Conservation (phyloP, 2,329 filamentous ascomycete species). For the Niveomyces coronatus region DNA sequence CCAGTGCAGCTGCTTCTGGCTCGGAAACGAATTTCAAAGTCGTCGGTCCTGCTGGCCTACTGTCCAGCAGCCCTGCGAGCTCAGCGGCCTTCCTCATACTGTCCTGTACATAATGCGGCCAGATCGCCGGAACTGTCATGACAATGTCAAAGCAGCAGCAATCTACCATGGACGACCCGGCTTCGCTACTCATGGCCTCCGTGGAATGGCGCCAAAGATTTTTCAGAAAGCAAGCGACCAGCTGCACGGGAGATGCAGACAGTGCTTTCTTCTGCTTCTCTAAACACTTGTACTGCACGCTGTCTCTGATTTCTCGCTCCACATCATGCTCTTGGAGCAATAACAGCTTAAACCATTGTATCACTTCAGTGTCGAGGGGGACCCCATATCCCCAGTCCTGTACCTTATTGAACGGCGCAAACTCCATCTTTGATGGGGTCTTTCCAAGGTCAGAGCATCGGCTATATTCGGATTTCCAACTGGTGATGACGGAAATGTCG, state of each 20-base stretch:
- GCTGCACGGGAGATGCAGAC: slow-evolving; percentile 15
- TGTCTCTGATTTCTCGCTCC: slow-evolving; percentile 12
- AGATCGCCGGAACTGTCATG: slow-evolving; percentile 35
- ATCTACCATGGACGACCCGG: slow-evolving; percentile 15
- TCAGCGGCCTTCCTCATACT: slow-evolving; percentile 27
- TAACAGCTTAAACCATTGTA: slow-evolving; percentile 33
- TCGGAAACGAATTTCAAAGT: slow-evolving; percentile 28
- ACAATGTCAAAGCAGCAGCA: slow-evolving; percentile 24
- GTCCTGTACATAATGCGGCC: slow-evolving; percentile 27
- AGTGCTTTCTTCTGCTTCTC: slow-evolving; percentile 4
- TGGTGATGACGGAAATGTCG: slow-evolving; percentile 20
- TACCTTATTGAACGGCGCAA: rapidly evolving
- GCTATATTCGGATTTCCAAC: slow-evolving; percentile 17
- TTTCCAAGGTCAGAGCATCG: slow-evolving; percentile 23
- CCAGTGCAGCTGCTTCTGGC: slow-evolving; percentile 35
- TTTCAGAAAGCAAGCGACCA: slow-evolving; percentile 23
- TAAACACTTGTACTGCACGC: slow-evolving; percentile 13
- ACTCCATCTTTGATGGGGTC: slow-evolving; percentile 19
- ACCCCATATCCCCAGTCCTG: slow-evolving; percentile 25
- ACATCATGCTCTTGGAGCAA: slow-evolving; percentile 25
- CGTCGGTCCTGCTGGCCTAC: slow-evolving; percentile 19
- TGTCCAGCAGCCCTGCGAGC: slow-evolving; percentile 25
- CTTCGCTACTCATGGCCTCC: slow-evolving; percentile 16
- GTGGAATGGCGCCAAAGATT: slow-evolving; percentile 23
- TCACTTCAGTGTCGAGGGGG: slow-evolving; percentile 11